A percentile compares a stretch with the other conserved stretches of the same genome.
Conservation (phyloP, 257 asterid species). For the Thymus quinquecostatus region DNA sequence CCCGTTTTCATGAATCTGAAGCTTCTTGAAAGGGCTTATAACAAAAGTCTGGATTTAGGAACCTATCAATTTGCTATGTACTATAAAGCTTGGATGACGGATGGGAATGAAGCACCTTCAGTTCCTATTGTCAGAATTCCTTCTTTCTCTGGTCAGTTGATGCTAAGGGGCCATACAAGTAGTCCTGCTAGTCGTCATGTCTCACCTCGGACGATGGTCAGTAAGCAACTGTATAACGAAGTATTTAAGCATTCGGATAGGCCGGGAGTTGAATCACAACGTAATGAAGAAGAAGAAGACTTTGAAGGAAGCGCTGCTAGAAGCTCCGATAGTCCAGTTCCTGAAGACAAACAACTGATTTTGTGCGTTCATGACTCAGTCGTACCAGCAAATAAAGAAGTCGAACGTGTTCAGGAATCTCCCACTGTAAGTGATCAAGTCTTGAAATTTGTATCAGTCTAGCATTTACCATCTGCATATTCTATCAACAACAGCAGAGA, state of each 20-base stretch:
- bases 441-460: background rate
- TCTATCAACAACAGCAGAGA: conserved; percentile 4
- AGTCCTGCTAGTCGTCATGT: conserved; percentile 47
- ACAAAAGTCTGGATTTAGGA: conserved; percentile 61
- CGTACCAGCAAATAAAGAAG: conserved; percentile 32
- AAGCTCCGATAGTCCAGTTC: conserved; percentile 50
- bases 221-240: conserved; percentile 64
- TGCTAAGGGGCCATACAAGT: conserved; percentile 37
- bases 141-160: conserved; percentile 35
- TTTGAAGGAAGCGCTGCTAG: conserved; percentile 41
- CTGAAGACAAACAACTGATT: conserved; percentile 53
- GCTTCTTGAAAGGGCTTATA: conserved; percentile 54
- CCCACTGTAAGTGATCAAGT: conserved; percentile 44
- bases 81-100: conserved; percentile 80
- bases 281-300: conserved; percentile 45
- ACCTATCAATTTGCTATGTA: conserved; percentile 64
- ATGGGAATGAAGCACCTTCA: conserved; percentile 60
- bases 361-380: conserved; percentile 39
- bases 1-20: conserved; percentile 36
- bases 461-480: too few species aligned
- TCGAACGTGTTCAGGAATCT: conserved; percentile 36
- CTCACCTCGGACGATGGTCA: conserved; percentile 61
- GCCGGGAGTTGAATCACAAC: conserved; percentile 34
- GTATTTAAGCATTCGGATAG: conserved; percentile 55
- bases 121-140: conserved; percentile 60